Base-by-base conservation (phyloP, 2,329 filamentous ascomycete species). In the Berkeleyomyces rouxiae region DNA sequence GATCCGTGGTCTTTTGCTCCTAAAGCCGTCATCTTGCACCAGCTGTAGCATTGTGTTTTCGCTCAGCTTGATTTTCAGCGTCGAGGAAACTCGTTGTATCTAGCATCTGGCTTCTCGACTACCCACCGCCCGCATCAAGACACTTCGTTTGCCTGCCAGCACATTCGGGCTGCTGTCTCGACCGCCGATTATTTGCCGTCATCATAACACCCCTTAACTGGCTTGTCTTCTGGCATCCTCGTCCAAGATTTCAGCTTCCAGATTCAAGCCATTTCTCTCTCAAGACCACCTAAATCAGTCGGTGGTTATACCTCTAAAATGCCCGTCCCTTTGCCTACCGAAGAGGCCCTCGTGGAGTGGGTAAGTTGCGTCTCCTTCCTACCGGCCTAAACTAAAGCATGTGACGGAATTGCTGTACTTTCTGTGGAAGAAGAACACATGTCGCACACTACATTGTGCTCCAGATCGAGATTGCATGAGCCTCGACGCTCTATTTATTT, bases 301-400 rank as follows among this genome's bases (percentile, higher is more conserved):
- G 61, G 60, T n/a, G 49, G n/a, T 46, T 47, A 37, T 4, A 7
- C 44, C 16, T 46, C 53, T 36, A 60, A 57, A 44, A 64, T 62
- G 63, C 46, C 63, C 49, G 36, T 49, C 5, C 55, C 63, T 37
- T 37, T 62, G 47, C 60, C 60, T n/a, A 53, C 61, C 23, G 63
- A 64, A 42, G 63, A 64, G 61, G 63, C 63, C n/a, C 60, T 64
- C 31, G 49, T 64, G 39, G 63, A 64, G 57, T 64, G 63, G 63
- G 63, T 64, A 58, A 62, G 63, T 55, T 53, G 11, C 36, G 11
- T 33, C 39, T 46, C 43, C 43, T 46, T 37, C n/a, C 37, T n/a
- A 13, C 13, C 33, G n/a, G 7, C 16, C 43, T 46, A 16, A 46
- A 16, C 33, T 3, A n/a, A 55, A 55, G 51, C 51, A 55, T 55